Evolutionary conservation across 306 rosid species (phyloP), one percentile per base, ranked within the genome.

Genomic region (Luffa acutangula): DNA sequence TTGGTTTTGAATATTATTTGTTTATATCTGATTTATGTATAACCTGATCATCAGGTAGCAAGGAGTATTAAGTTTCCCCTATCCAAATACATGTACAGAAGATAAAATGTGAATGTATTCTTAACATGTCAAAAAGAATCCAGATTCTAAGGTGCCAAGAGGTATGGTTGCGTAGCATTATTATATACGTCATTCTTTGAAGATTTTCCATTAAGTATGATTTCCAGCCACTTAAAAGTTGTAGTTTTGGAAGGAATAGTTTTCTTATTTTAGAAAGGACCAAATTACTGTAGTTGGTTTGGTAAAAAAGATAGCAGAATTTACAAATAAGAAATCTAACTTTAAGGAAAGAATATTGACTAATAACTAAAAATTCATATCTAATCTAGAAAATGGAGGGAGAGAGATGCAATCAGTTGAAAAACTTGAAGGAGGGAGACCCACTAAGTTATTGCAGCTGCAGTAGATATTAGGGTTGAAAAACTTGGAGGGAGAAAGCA

Each of bases 21-120:
- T 58, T 78, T 72, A n/a, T 78, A 5, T 49, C 3, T 31, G 43
- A 49, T 74, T 49, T 52, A 41, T 6, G 14, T 67, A 43, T 45
- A 37, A 13, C 63, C 39, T 70, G 75, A 72, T 81, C 73, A 60
- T 79, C 96, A 95, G 98, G 98, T 92, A 51, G 97, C 98, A 66
- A 91, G 92, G 90, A 95, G 97, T 83, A 89, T 92, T 9, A 87
- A 90, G 86, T 95, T 95, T 77, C 97, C 97, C n/a, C 85, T 95
- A 57, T 88, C 97, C 17, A 95, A 89, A 83, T 95, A 91, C 85
- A 66, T 95, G 80, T 95, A 95, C 82, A 89, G 97, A 85, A 83
- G 88, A 72, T 94, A 80, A 79, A 34, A 62, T 48, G 60, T 31
- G 77, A 48, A 72, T 48, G 42, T 72, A 25, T 72, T 14, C 25